Conservation (phyloP, 306 rosid genomes). For the Amphicarpaea edgeworthii region DNA sequence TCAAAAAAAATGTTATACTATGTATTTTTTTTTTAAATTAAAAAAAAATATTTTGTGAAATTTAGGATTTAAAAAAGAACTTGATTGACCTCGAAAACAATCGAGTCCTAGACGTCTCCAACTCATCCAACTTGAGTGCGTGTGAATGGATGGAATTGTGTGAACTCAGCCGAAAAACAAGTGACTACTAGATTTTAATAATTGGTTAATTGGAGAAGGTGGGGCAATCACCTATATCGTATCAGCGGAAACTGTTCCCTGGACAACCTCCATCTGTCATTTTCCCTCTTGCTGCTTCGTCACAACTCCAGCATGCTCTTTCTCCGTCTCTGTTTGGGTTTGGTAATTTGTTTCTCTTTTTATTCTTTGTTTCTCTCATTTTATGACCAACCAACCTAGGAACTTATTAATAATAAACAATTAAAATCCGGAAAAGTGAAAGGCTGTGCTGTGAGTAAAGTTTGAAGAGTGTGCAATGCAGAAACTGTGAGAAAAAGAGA, state of each 20-base stretch:
- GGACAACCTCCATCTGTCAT: background rate
- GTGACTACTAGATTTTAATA: background rate
- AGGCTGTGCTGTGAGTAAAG: slow-evolving; percentile 36
- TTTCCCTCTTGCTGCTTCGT: background rate
- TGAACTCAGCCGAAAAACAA: background rate
- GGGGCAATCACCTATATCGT: slow-evolving; percentile 23
- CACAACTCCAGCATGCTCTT: background rate
- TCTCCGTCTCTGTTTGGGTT: too few relatives aligned
- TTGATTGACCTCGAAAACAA: too few relatives aligned
- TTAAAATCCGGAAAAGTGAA: slow-evolving; percentile 9
- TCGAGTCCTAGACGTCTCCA: too few relatives aligned
- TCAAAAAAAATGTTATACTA: too few relatives aligned
- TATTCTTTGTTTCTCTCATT: too few relatives aligned
- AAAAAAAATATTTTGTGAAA: too few relatives aligned
- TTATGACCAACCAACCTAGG: too few relatives aligned
- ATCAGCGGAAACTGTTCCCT: background rate
- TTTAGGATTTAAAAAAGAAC: too few relatives aligned
- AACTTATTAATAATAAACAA: background rate
- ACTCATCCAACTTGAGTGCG: too few relatives aligned
- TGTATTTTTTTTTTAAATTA: too few relatives aligned
- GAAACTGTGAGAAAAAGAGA: slow-evolving; percentile 37
- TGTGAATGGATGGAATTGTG: too few relatives aligned
- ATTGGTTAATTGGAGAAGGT: background rate
- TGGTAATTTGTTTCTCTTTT: too few relatives aligned
- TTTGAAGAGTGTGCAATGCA: slow-evolving; percentile 43